These are phyloP conservation scores for Trypanosoma caninum DNA, from an alignment of 208 protist genomes.

Conservation along the genomic window DNA sequence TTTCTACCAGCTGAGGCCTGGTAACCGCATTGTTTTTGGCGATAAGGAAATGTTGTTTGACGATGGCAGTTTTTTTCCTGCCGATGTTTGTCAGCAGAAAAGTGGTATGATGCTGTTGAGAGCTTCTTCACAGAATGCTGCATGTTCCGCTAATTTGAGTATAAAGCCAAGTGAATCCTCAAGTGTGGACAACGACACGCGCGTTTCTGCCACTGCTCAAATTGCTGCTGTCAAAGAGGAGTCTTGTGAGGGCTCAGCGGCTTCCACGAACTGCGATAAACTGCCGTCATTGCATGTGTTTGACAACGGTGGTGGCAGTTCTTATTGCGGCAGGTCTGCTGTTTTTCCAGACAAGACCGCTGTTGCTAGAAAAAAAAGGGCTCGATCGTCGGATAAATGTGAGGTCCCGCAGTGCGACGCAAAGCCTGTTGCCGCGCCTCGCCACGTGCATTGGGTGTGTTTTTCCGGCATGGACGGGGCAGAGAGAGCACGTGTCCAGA, in stretches of 20 bases:
- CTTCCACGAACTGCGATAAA: background rate
- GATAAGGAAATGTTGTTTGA: constrained; percentile 51
- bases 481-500: constrained; percentile 29
- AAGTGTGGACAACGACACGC: background rate
- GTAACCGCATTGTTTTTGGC: constrained; percentile 70
- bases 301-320: background rate
- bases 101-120: background rate
- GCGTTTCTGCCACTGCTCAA: background rate
- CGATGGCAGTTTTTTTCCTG: constrained; percentile 26
- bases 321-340: background rate
- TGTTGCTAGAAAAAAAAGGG: constrained; percentile 1
- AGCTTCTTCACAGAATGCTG: background rate
- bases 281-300: background rate
- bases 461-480: constrained; percentile 65
- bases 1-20: constrained; percentile 74
- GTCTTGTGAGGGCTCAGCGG: background rate
- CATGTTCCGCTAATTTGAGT: background rate
- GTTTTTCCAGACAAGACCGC: constrained; percentile 1
- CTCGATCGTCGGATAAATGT: background rate
- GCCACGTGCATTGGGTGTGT: constrained; percentile 27
- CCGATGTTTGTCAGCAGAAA: background rate
- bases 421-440: background rate
- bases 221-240: background rate
- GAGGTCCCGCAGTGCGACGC: background rate
- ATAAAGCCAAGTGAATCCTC: background rate